Evolutionary conservation across 441 rosid species (phyloP), one percentile per base, ranked within the genome.

Genomic region (Erysimum cheiri): DNA sequence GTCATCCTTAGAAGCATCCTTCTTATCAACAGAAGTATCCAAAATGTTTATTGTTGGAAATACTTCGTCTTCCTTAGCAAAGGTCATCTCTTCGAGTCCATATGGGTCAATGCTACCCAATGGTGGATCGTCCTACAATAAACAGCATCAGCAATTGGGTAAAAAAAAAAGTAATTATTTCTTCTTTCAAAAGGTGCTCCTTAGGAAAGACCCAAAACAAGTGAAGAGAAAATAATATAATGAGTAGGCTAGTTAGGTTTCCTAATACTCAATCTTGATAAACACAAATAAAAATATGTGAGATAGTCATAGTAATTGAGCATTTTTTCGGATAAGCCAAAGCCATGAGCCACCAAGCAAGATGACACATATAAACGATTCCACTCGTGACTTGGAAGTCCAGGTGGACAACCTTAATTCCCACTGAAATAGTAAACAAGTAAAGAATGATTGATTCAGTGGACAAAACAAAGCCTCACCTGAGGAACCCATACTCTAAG

Each of bases 401-500:
- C 17, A 24, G 39, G 55, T 46, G 31, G 52, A 15, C 6, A 70
- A 28, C 66, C 40, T 15, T 17, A 48, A 47, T 24, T 22, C 22
- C 17, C 33, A 13, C 46, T n/a, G 17, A 29, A 61, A 31, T 14
- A 68, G 44, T 36, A 15, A 40, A 37, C 10, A 1, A 5, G 8
- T 44, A 64, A 48, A 49, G 26, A 69, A 37, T 13, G 32, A 31
- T n/a, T 40, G 13, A 29, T 32, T 22, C 5, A 1, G 13, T 15
- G 17, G 17, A 24, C 3, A 41, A 26, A 55, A 39, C 32, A 44
- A 47, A 39, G 26, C n/a, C 24, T 60, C 28, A 76, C 99, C 98
- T 92, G 95, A 75, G 98, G 98, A 84, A 78, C 98, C 93, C 97
- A 95, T 71, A 79, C 96, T 77, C 89, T 80, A 64, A 84, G 82